Conservation (phyloP, 2,329 filamentous ascomycete species). For the Malbranchea zuffiana region DNA sequence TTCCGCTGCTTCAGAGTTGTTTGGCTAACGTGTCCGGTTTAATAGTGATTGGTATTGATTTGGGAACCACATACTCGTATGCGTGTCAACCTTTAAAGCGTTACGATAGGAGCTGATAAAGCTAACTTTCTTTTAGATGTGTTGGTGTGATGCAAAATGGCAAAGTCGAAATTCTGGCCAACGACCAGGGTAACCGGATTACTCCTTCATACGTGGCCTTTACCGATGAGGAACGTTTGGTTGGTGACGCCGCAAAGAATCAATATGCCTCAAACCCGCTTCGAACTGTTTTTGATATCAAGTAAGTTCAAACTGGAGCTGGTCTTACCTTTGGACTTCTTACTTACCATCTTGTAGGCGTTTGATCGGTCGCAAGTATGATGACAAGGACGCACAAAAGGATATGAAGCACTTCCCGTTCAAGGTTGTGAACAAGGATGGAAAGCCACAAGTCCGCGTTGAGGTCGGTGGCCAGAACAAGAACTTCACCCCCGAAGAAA, state of each 20-base stretch:
- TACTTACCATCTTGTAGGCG: conserved; percentile 43
- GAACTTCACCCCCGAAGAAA: conserved; percentile 56
- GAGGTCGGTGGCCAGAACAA: conserved; percentile 49
- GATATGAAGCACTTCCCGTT: conserved; percentile 99
- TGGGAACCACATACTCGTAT: conserved; percentile 68
- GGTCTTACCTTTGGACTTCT: not conserved
- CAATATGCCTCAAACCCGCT: conserved; percentile 71
- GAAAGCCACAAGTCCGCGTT: conserved; percentile 72
- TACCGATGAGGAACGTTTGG: conserved; percentile 90
- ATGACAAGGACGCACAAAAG: conserved; percentile 75
- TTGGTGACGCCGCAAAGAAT: conserved; percentile 96
- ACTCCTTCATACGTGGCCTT: conserved; percentile 93
- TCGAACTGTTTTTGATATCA: conserved; percentile 70
- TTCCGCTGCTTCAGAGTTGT: not conserved
- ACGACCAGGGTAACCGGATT: conserved; percentile 94
- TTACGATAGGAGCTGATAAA: not conserved
- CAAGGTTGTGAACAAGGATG: conserved; percentile 80
- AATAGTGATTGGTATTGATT: conserved; percentile 82
- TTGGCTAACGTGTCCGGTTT: conserved; percentile 12
- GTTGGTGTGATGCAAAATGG: conserved; percentile 94
- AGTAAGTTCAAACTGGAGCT: conserved; percentile 47
- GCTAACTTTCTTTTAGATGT: conserved; percentile 50
- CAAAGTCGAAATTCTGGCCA: conserved; percentile 90
- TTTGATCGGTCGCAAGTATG: conserved; percentile 73
- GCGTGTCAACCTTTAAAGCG: conserved; percentile 11